Evolutionary conservation across 108 stramenopile species (phyloP), one percentile per base, ranked within the genome.

Genomic region (Conticribra weissflogii): DNA sequence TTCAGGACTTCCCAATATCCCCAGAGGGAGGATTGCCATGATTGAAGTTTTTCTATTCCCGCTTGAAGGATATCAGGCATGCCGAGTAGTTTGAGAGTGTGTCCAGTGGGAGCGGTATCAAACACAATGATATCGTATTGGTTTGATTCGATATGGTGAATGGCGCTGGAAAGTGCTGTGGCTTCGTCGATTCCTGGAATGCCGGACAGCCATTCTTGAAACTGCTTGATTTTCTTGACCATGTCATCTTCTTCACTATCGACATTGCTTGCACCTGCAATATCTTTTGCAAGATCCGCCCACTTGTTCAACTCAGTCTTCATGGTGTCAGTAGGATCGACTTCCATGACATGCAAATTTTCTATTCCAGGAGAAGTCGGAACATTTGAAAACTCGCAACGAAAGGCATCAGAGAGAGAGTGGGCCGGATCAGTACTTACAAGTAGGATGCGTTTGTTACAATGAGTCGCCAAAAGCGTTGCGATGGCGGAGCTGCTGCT

Each of bases 371-470:
- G 61, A 45, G 57, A 71, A 0, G 36, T 72, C 4, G 77, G 77
- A 25, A 51, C 71, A 48, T 72, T 78, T 28, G 23, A 58, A 27
- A 78, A 78, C 17, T 59, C 28, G 31, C 58, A 57, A 0, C 70
- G 77, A 31, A 95, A 81, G 2, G 96, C 97, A 88, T 98, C 97
- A 7, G 93, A 94, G 9, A 98, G 57, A 49, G 93, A 94, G 71
- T 98, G 97, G 15, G 97, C 97, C 18, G 97, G 96, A 78, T 97
- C 96, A 3, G 96, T 98, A 50, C 88, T 89, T 7, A 98, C 89
- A 21, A 98, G 67, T 28, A 89, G 86, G 3, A 95, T 86, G 33
- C 75, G 75, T 19, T 85, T 86, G 66, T 84, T 79, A 18, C 96
- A 95, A 33, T 82, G 45, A 32, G 83, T 76, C 1, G 92, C 92